Conservation (phyloP, 2,329 filamentous ascomycete species). For the Penicillium sp. region DNA sequence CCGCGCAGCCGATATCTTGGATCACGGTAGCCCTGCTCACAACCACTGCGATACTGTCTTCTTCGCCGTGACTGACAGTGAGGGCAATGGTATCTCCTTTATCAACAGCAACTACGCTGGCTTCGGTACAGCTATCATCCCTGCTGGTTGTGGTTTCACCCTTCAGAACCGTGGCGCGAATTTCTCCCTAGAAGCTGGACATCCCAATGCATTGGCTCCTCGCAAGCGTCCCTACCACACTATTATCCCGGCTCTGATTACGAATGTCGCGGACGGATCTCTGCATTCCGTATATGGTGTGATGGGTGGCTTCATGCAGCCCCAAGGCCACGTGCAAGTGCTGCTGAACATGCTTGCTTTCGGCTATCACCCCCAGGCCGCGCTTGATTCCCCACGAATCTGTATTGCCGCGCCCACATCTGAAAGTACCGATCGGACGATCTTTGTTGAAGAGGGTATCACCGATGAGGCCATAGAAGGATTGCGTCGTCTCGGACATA, state of each 20-base stretch:
- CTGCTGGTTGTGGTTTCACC: slow-evolving; percentile 85
- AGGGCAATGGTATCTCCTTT: slow-evolving; percentile 91
- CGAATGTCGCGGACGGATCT: slow-evolving; percentile 73
- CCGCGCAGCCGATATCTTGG: slow-evolving; percentile 58
- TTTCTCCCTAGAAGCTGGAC: slow-evolving; percentile 71
- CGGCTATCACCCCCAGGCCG: slow-evolving; percentile 80
- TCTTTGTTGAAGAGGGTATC: slow-evolving; percentile 34
- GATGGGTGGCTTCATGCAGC: slow-evolving; percentile 99
- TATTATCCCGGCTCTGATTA: slow-evolving; percentile 92
- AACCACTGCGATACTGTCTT: slow-evolving; percentile 93
- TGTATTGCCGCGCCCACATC: slow-evolving; percentile 77
- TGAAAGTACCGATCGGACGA: slow-evolving; percentile 49
- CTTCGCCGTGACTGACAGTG: slow-evolving; percentile 79
- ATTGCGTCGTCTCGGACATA: slow-evolving; percentile 29
- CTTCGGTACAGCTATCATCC: slow-evolving; percentile 85
- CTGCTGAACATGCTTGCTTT: slow-evolving; percentile 88
- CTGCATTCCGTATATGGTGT: slow-evolving; percentile 90
- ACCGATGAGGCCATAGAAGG: slow-evolving; percentile 29
- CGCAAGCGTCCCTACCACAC: slow-evolving; percentile 94
- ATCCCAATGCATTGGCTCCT: slow-evolving; percentile 81
- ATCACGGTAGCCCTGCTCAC: slow-evolving; percentile 83
- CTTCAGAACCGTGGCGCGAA: slow-evolving; percentile 92
- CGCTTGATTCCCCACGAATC: slow-evolving; percentile 87
- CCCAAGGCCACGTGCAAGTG: slow-evolving; percentile 93
- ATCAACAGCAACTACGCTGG: slow-evolving; percentile 95